These are phyloP conservation scores for Aspergillus caelatus DNA, from an alignment of 2,329 filamentous ascomycete species.

Conservation along the genomic window DNA sequence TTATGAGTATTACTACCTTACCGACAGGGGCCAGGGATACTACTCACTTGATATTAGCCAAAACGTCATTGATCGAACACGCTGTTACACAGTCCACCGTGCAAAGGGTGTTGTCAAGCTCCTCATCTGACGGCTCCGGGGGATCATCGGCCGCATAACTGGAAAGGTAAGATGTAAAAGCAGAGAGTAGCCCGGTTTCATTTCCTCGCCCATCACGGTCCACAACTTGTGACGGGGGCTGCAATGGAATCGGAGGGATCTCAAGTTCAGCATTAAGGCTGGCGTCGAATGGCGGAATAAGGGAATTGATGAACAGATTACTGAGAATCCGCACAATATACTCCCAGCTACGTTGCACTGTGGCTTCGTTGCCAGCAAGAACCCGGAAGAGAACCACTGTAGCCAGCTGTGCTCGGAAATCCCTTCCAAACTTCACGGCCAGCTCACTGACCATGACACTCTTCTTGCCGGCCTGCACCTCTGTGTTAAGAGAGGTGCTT, in stretches of 20 bases:
- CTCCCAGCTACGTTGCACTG: slow-evolving; percentile 62
- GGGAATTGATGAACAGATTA: slow-evolving; percentile 93
- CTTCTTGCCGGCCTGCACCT: slow-evolving; percentile 87
- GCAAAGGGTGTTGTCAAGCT: slow-evolving; percentile 91
- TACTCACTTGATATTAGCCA: slow-evolving; percentile 77
- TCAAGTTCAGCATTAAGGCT: slow-evolving; percentile 67
- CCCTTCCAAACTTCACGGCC: slow-evolving; percentile 90
- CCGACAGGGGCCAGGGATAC: slow-evolving; percentile 11
- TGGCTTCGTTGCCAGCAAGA: slow-evolving; percentile 78
- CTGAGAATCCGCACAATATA: slow-evolving; percentile 89
- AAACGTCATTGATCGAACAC: slow-evolving; percentile 80
- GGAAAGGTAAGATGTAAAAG: slow-evolving; percentile 95
- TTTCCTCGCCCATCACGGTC: slow-evolving; percentile 77
- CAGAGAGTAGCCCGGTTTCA: slow-evolving; percentile 87
- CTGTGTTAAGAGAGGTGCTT: slow-evolving; percentile 88
- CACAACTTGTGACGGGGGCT: slow-evolving; percentile 88
- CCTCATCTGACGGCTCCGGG: slow-evolving; percentile 94
- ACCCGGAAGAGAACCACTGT: slow-evolving; percentile 95
- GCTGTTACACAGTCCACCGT: slow-evolving; percentile 93
- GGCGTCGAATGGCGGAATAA: slow-evolving; percentile 79
- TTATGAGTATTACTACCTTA: slow-evolving; percentile 19
- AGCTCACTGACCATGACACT: slow-evolving; percentile 99
- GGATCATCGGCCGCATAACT: slow-evolving; percentile 98
- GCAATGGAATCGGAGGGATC: slow-evolving; percentile 81
- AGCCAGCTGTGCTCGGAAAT: slow-evolving; percentile 90